Evolutionary conservation across 257 asterid species (phyloP), one percentile per base, ranked within the genome.

Genomic region (Lycium barbarum): DNA sequence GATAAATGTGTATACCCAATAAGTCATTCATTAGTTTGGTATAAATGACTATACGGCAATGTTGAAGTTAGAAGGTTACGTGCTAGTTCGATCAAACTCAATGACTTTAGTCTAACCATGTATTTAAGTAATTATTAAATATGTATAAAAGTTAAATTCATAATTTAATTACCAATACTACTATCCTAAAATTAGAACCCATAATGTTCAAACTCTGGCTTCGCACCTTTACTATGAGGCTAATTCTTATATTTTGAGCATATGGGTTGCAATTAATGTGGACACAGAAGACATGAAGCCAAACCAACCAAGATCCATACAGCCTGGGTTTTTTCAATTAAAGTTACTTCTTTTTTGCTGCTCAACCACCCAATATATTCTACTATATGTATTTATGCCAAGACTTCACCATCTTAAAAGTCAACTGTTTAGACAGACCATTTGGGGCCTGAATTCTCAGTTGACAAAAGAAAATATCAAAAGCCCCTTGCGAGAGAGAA

Each of bases 391-490:
- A 59, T 74, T 18, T 74, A 84, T 45, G 26, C 33, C 33, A 83
- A 87, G 80, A 54, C 55, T 35, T 84, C 84, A 53, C 67, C 11
- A 45, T 78, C 82, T 53, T 78, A 17, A 51, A 91, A 86, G 97
- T 92, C 97, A 92, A 93, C 91, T 80, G 58, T 84, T 51, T 87
- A 59, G 86, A 82, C 86, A 67, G 84, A 67, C 84, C 58, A 80
- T 83, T 86, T 85, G 85, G 85, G 54, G 12, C 36, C 57, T 71
- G 58, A 84, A 61, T 68, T 82, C 83, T 22, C 35, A 9, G n/a
- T 65, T 86, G 87, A 87, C 83, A 84, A 51, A 15, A 22, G 15
- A 74, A 85, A 83, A 68, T 82, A 91, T 86, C 92, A 91, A 92
- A 58, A 35, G 78, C 72, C 35, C 84, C 38, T 76, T 59, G 82